Conservation (phyloP, 805 yeast species). For the Ogataea methylovora region DNA sequence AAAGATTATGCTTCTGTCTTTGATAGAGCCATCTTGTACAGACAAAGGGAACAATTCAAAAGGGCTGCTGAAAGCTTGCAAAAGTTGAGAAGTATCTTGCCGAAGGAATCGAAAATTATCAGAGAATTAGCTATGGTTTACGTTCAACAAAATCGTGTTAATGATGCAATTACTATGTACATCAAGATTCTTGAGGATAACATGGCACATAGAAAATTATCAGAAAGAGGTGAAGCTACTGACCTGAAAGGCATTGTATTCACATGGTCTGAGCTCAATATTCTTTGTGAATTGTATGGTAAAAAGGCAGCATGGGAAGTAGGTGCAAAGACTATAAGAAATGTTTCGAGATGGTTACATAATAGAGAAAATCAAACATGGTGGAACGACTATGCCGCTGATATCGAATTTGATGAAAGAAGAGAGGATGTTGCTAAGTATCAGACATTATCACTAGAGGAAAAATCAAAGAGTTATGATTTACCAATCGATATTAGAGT, state of each 20-base stretch:
- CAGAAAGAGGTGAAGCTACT: slow-evolving; percentile 13
- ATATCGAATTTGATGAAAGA: slow-evolving; percentile 78
- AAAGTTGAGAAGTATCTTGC: slow-evolving; percentile 45
- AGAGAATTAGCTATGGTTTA: slow-evolving; percentile 51
- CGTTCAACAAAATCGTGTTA: slow-evolving; percentile 49
- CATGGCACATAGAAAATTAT: slow-evolving; percentile 29
- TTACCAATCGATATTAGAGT: slow-evolving; percentile 85
- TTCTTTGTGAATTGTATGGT: slow-evolving; percentile 72
- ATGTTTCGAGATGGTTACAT: slow-evolving; percentile 79
- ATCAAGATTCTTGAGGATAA: slow-evolving; percentile 56
- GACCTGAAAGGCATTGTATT: slow-evolving; percentile 41
- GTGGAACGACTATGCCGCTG: slow-evolving; percentile 56
- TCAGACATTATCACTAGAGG: slow-evolving; percentile 31
- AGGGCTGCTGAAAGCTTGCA: slow-evolving; percentile 72
- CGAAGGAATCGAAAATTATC: slow-evolving; percentile 51
- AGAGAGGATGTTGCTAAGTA: slow-evolving; percentile 41
- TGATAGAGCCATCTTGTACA: slow-evolving; percentile 60
- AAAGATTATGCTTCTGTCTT: slow-evolving; percentile 49
- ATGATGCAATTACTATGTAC: slow-evolving; percentile 71
- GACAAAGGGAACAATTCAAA: slow-evolving; percentile 56
- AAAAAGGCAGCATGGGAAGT: slow-evolving; percentile 55
- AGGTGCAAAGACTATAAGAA: slow-evolving; percentile 60
- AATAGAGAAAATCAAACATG: slow-evolving; percentile 52
- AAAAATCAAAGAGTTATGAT: slow-evolving; percentile 33
- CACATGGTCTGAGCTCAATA: slow-evolving; percentile 86